Evolutionary conservation across 1,139 yeast genomes (phyloP), one percentile per base, ranked within the genome.

Genomic region (Kodamaea fungicola): DNA sequence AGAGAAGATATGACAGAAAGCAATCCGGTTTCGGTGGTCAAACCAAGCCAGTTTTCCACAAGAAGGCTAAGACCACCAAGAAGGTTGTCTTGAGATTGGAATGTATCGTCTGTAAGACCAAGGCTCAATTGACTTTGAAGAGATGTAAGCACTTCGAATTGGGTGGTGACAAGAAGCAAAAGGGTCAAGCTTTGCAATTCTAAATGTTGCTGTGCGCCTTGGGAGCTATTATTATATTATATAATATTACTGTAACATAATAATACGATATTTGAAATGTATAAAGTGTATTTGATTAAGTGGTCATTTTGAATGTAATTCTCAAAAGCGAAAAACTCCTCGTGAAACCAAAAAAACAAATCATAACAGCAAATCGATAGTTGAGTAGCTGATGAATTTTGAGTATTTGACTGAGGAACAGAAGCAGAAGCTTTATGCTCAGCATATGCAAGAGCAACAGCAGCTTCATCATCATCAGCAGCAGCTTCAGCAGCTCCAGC

Each of bases 11-110:
- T 80, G 98, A 94, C 94, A 95, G 99, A 78, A 92, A 92, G 80
- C 98, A 92, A 81, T 74, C 87, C 67, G 99, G 99, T 88, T 92
- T 82, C 78, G 99, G 99, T 87, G 99, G 99, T 87, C 99, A 92
- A 81, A 92, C 98, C 78, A 92, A 89, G 83, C 98, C 86, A 71
- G 87, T 94, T 78, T 92, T 92, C 97, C 97, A 89, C 88, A 92
- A 92, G 86, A 94, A 92, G 77, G 99, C 99, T 63, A 92, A 92
- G 90, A 92, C 98, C 61, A 92, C 99, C 83, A 92, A 92, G 89
- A 92, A 92, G 86, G 96, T 92, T 72, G 98, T 92, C 57, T 84
- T 92, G 71, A 92, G 97, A 81, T 85, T 92, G 72, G 99, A 92
- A 81, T 92, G 98, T 86, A 89, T 89, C 63, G 80, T 73, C 64